Evolutionary conservation across 2,329 filamentous ascomycete species (phyloP).

Genomic region (Ophiostoma sp.): DNA sequence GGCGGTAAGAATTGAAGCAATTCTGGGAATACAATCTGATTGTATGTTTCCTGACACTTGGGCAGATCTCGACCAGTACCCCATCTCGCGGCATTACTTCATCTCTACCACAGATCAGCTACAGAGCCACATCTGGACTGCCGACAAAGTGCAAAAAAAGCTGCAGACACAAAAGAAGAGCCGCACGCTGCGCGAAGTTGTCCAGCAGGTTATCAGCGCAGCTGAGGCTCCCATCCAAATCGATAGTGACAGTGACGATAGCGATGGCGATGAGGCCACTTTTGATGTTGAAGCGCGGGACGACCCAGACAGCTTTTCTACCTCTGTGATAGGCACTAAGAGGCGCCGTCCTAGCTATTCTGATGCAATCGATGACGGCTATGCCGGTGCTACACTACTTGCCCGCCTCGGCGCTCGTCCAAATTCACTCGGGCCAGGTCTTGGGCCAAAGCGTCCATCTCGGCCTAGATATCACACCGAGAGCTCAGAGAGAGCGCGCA

Average conservation of each 20-base stretch:
- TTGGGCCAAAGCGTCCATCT: not conserved
- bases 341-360: not conserved
- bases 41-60: not conserved
- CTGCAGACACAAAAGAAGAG: not conserved
- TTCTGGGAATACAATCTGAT: not conserved
- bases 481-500: not conserved
- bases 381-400: not conserved
- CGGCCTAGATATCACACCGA: not conserved
- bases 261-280: constrained; percentile 26
- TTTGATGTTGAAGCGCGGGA: not conserved
- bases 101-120: not conserved
- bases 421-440: not conserved
- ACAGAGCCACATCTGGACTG: not conserved
- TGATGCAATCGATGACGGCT: no score
- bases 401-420: not conserved
- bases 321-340: not conserved
- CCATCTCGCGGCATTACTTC: constrained; percentile 6
- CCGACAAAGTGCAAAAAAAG: not conserved
- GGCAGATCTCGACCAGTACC: not conserved
- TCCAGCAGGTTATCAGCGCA: not conserved
- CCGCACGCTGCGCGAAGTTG: not conserved
- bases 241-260: not conserved
- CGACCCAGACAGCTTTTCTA: not conserved
- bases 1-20: not conserved
- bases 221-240: not conserved